A percentile compares a stretch with the other conserved stretches of the same genome.
phyloP scores from a whole-genome alignment of 345 rosid species.

The Streptanthus diversifolius region DNA sequence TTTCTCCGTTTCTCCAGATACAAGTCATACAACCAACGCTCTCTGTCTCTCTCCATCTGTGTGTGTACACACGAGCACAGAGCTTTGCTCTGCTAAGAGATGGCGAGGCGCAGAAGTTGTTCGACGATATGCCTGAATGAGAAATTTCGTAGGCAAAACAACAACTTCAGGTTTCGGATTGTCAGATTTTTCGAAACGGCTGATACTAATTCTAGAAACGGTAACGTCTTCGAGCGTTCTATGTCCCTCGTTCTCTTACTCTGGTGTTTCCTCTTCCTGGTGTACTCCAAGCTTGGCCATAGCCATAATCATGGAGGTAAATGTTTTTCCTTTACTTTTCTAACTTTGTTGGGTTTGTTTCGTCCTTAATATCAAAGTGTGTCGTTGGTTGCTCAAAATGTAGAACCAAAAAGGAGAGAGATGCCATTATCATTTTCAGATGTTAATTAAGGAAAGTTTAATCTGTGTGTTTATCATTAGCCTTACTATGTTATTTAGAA shows the following conservation, averaged over 20 bases:
- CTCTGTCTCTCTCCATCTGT: neutral
- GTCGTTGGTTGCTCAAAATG: neutral
- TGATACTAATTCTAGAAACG: constrained; percentile 7
- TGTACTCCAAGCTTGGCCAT: constrained; percentile 57
- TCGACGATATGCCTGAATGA: constrained; percentile 36
- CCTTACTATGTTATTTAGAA: neutral
- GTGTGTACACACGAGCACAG: constrained; percentile 5
- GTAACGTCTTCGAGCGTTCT: constrained; percentile 45
- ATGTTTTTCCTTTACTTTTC: neutral
- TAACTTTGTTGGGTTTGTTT: neutral
- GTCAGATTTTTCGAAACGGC: constrained; percentile 1
- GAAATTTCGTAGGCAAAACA: constrained; percentile 20
- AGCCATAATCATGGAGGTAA: constrained; percentile 63
- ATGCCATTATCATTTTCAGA: neutral
- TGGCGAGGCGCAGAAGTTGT: constrained; percentile 24
- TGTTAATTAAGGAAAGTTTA: constrained; percentile 11
- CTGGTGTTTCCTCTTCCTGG: constrained; percentile 64
- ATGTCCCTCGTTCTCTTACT: constrained; percentile 52
- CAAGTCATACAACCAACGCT: neutral
- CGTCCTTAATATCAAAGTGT: neutral
- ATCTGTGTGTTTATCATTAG: neutral
- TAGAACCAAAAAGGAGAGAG: neutral
- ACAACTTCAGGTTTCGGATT: constrained; percentile 3
- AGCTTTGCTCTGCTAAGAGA: neutral
- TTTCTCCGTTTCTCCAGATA: constrained; percentile 15